A percentile compares a stretch with the other conserved stretches of the same genome.
These are phyloP conservation scores for Fusarium nelsonii DNA, from an alignment of 2,329 filamentous ascomycete species.

Conservation along the genomic window DNA sequence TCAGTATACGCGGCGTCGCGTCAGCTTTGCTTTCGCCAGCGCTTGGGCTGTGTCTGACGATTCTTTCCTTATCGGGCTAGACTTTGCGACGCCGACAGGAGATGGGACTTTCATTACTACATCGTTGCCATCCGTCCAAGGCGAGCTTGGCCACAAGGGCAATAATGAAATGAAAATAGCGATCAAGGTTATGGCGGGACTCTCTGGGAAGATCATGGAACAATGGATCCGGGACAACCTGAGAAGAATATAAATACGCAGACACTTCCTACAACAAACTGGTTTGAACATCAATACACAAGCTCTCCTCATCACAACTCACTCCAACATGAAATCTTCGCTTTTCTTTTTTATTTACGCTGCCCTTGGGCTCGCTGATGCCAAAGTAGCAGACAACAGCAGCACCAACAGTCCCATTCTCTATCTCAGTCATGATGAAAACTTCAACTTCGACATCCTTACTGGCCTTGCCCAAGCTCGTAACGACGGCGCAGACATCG, in stretches of 20 bases:
- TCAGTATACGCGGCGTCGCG: not conserved
- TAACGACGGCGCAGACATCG: slow-evolving; percentile 42
- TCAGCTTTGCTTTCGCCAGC: not conserved
- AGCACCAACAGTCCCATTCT: slow-evolving; percentile 9
- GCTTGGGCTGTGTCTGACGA: slow-evolving; percentile 18
- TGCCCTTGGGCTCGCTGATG: accelerated
- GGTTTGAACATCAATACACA: accelerated
- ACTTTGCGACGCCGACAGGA: slow-evolving; percentile 19
- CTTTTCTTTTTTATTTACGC: not conserved
- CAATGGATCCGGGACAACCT: no score
- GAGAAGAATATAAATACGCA: not conserved
- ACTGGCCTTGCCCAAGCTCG: slow-evolving; percentile 11
- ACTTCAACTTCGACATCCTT: slow-evolving; percentile 37
- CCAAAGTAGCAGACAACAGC: not conserved
- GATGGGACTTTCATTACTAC: not conserved
- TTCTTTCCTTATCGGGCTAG: not conserved
- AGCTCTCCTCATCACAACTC: accelerated
- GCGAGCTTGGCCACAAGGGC: no score
- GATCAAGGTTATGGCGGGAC: no score
- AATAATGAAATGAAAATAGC: no score
- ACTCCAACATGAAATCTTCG: slow-evolving; percentile 6
- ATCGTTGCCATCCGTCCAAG: not conserved
- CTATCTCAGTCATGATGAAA: slow-evolving; percentile 19
- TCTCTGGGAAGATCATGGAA: no score
- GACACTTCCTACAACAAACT: accelerated